Evolutionary conservation across 2,329 filamentous ascomycete genomes (phyloP).

Genomic region (Aspergillus sp.): DNA sequence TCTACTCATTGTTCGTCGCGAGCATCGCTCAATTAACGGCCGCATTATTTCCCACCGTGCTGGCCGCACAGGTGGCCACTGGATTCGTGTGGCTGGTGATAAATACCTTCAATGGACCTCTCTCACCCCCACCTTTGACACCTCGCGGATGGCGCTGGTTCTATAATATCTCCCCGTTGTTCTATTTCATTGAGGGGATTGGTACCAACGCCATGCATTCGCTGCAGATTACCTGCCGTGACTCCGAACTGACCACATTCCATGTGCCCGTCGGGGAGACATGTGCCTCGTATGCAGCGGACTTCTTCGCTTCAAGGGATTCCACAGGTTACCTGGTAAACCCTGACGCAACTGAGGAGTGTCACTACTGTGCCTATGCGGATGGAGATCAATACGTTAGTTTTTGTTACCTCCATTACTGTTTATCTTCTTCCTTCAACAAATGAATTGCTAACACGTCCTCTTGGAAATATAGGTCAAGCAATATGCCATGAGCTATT

Average conservation of each 20-base stretch:
- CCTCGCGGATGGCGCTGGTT: constrained; percentile 77
- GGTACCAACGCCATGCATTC: constrained; percentile 71
- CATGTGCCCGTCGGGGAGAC: neutral
- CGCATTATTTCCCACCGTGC: constrained; percentile 71
- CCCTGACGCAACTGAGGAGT: neutral
- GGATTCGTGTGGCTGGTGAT: constrained; percentile 80
- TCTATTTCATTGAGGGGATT: constrained; percentile 73
- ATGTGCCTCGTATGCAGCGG: constrained; percentile 1
- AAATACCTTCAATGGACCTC: constrained; percentile 79
- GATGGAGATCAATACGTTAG: constrained; percentile 12
- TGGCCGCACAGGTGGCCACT: constrained; percentile 75
- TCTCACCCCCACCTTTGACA: constrained; percentile 73
- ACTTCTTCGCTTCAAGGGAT: neutral
- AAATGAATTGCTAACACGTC: constrained; percentile 41
- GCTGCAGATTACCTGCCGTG: constrained; percentile 59
- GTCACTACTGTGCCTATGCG: constrained; percentile 8
- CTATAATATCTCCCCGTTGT: constrained; percentile 80
- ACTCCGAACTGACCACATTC: constrained; percentile 4
- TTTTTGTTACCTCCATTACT: neutral
- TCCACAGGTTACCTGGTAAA: constrained; percentile 7
- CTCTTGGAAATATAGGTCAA: constrained; percentile 71
- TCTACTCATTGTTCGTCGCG: constrained; percentile 64
- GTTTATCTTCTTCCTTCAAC: neutral
- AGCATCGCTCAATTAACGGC: constrained; percentile 69
- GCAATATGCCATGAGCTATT: constrained; percentile 68